Conservation (phyloP, 352 stramenopile species). For the Globisporangium paddicum region DNA sequence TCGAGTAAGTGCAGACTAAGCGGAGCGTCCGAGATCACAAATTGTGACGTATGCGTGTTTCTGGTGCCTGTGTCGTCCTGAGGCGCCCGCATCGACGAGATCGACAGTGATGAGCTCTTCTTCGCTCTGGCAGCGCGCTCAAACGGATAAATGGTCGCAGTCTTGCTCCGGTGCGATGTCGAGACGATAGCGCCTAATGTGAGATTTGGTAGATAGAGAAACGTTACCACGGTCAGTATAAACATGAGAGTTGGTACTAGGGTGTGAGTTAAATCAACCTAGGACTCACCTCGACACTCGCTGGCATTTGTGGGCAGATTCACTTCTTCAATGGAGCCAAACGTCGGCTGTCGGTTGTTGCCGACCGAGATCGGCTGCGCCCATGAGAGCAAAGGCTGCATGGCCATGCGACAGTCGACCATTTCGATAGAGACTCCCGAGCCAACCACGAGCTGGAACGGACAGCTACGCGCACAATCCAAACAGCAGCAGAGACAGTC, state of each 20-base stretch:
- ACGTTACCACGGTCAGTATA: too few relatives aligned
- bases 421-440: constrained; percentile 64
- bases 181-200: constrained; percentile 37
- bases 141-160: constrained; percentile 43
- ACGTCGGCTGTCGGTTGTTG: constrained; percentile 16
- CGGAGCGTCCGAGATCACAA: constrained; percentile 47
- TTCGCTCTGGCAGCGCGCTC: constrained; percentile 25
- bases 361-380: constrained; percentile 18
- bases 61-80: constrained; percentile 27
- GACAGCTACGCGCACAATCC: constrained; percentile 23
- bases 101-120: constrained; percentile 22
- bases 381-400: constrained; percentile 60
- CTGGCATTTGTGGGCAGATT: constrained; percentile 25
- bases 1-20: constrained; percentile 59
- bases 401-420: constrained; percentile 61
- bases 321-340: constrained; percentile 43
- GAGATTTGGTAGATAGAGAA: not conserved
- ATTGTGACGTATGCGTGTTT: constrained; percentile 28
- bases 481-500: not conserved
- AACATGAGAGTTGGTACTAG: not conserved
- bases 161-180: constrained; percentile 28
- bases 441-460: constrained; percentile 69
- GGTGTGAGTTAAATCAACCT: not conserved
- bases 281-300: constrained; percentile 26
- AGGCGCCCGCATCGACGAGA: constrained; percentile 34